Base-by-base conservation (phyloP, 169 alveolate species). In the Plasmodium ovale region DNA sequence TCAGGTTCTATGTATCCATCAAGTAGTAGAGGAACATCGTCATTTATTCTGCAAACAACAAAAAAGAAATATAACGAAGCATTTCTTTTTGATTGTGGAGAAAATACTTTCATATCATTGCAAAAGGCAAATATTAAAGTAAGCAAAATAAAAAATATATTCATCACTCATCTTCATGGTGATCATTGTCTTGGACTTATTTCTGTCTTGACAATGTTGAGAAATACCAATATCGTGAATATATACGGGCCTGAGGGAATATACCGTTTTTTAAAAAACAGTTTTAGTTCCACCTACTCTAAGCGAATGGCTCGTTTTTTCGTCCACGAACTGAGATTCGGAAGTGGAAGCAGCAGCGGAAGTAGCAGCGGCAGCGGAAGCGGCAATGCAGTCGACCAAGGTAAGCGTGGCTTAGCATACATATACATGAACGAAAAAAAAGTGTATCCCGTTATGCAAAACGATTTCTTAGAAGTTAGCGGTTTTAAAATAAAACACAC, bases 151-250 rank as follows among this genome's bases (percentile, higher is more conserved):
- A 87, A 87, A 16, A 89, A 87, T 56, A 92, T 95, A 6, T 95
- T 95, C 73, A 79, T 95, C 49, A 94, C 97, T 1, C 97, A 95
- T 68, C 58, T 95, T 60, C 97, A 95, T 88, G 97, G 97, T 21
- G 97, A 95, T 84, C 97, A 95, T 87, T 93, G 94, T 49, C 85
- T 93, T 23, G 97, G 97, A 10, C 44, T 95, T 4, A 94, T 95
- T 16, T 72, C 97, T 33, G 87, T 92, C 5, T 87, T 92, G 31
- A 77, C 95, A 5, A 90, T 87, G 91, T 44, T 92, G 21, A 77
- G 91, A 2, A 65, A 33, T 64, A 0, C 27, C 6, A 65, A 67
- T 29, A 67, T 27, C 19, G 67, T 82, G 10, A 82, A 82, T 39
- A 90, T 95, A 37, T 94, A 93, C 54, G 97, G 97, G 14, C 97